These are phyloP conservation scores for Marasmius fiardii DNA, from an alignment of 1,284 basidiomycete species.

Conservation along the genomic window DNA sequence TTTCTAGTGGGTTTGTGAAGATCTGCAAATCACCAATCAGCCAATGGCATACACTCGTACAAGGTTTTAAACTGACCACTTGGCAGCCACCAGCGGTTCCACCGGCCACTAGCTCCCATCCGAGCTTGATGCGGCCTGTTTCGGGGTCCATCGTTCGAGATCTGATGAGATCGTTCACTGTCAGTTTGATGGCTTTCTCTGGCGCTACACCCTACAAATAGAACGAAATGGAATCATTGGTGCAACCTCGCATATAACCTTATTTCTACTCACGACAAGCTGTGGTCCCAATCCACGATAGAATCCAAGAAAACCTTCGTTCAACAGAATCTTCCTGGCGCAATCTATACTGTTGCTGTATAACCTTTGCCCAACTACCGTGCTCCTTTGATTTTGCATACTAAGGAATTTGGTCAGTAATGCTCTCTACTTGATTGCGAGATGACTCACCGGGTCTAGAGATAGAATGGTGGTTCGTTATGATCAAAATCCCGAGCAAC, in stretches of 20 bases:
- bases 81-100: constrained; percentile 95
- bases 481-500: neutral
- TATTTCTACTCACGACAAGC: constrained; percentile 63
- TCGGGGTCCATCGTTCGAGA: constrained; percentile 86
- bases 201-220: constrained; percentile 88
- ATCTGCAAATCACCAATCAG: constrained; percentile 45
- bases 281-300: constrained; percentile 97
- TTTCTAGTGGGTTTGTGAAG: constrained; percentile 95
- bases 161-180: constrained; percentile 93
- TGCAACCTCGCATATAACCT: neutral
- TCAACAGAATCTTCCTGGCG: constrained; percentile 89
- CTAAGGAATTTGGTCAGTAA: constrained; percentile 33
- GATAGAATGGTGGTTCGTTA: neutral
- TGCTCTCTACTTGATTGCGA: neutral
- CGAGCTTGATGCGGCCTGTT: constrained; percentile 86
- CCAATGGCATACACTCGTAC: constrained; percentile 2
- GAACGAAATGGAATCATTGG: constrained; percentile 5
- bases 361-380: constrained; percentile 89
- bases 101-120: constrained; percentile 90
- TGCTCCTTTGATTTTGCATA: constrained; percentile 97
- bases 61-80: constrained; percentile 67
- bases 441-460: constrained; percentile 60
- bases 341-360: constrained; percentile 97
- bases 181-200: constrained; percentile 97
- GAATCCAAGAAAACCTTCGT: constrained; percentile 94